Conservation (phyloP, 192 early-diverging fungal species). For the Cladochytrium replicatum region DNA sequence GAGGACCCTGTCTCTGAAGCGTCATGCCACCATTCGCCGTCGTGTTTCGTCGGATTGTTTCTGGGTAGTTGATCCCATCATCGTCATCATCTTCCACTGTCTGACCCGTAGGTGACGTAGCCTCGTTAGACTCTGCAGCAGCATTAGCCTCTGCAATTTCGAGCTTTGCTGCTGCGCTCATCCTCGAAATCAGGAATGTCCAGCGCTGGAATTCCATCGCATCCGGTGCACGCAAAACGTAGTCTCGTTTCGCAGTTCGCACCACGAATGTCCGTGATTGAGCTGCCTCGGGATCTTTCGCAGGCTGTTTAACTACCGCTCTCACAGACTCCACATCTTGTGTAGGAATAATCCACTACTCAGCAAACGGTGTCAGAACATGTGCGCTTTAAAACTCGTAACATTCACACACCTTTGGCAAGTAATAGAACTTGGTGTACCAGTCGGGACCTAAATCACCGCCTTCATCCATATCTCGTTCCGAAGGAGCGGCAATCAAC, state of each 20-base stretch:
- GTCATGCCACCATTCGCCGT: too few species aligned
- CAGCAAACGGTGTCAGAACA: too few species aligned
- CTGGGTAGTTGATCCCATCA: too few species aligned
- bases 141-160: too few species aligned
- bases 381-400: too few species aligned
- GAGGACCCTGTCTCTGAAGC: too few species aligned
- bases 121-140: too few species aligned
- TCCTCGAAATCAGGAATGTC: constrained; percentile 26
- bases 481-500: constrained; percentile 18
- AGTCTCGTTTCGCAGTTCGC: constrained; percentile 23
- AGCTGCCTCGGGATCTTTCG: constrained; percentile 13
- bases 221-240: constrained; percentile 23
- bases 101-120: too few species aligned
- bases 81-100: too few species aligned
- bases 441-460: neutral
- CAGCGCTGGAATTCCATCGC: constrained; percentile 20
- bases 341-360: constrained; percentile 34
- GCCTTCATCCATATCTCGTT: constrained; percentile 4
- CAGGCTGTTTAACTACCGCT: constrained; percentile 10
- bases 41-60: too few species aligned
- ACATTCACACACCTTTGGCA: constrained; percentile 27
- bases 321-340: constrained; percentile 14
- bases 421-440: constrained; percentile 17
- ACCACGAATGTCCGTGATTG: constrained; percentile 25
- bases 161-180: too few species aligned